Evolutionary conservation across 805 yeast species (phyloP).

Genomic region (Candida ulmi): DNA sequence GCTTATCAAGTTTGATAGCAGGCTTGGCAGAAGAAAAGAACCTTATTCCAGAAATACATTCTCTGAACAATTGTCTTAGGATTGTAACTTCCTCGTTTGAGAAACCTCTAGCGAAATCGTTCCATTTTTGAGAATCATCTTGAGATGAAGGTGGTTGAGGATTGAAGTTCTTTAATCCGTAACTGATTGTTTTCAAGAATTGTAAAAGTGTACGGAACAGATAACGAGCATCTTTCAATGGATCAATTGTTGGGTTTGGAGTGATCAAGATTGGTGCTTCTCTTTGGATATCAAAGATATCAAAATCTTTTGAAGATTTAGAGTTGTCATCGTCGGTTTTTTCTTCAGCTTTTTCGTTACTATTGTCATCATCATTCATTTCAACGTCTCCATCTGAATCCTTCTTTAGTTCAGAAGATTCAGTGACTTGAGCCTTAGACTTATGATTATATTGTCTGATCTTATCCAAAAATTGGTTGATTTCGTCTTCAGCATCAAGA

Average conservation of each 20-base stretch:
- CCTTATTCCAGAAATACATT: slow-evolving; percentile 74
- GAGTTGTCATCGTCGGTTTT: slow-evolving; percentile 1
- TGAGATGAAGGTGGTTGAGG: slow-evolving; percentile 64
- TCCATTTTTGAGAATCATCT: slow-evolving; percentile 61
- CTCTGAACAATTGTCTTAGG: slow-evolving; percentile 71
- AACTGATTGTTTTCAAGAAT: slow-evolving; percentile 83
- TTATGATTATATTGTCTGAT: slow-evolving; percentile 11
- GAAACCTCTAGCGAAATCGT: slow-evolving; percentile 78
- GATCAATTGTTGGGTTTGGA: slow-evolving; percentile 46
- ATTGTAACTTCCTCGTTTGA: slow-evolving; percentile 79
- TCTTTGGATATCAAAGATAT: slow-evolving; percentile 41
- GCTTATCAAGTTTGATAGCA: slow-evolving; percentile 17
- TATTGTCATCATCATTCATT: slow-evolving; percentile 18
- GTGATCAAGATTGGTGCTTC: slow-evolving; percentile 55
- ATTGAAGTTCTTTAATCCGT: slow-evolving; percentile 83
- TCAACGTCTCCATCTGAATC: slow-evolving; percentile 26
- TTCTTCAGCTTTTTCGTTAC: slow-evolving; percentile 1
- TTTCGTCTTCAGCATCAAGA: slow-evolving; percentile 33
- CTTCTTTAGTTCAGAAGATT: slow-evolving; percentile 1
- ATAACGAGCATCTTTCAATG: slow-evolving; percentile 82
- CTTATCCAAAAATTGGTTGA: slow-evolving; percentile 24
- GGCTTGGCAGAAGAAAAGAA: slow-evolving; percentile 52
- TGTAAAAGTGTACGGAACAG: slow-evolving; percentile 85
- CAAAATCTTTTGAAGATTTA: slow-evolving; percentile 18
- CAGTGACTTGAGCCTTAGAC: background rate